Percentiles rank a stretch among this genome's conserved stretches.
These are phyloP conservation scores for Fusarium brevicatenulatum DNA, from an alignment of 2,329 filamentous ascomycete species.

Conservation along the genomic window DNA sequence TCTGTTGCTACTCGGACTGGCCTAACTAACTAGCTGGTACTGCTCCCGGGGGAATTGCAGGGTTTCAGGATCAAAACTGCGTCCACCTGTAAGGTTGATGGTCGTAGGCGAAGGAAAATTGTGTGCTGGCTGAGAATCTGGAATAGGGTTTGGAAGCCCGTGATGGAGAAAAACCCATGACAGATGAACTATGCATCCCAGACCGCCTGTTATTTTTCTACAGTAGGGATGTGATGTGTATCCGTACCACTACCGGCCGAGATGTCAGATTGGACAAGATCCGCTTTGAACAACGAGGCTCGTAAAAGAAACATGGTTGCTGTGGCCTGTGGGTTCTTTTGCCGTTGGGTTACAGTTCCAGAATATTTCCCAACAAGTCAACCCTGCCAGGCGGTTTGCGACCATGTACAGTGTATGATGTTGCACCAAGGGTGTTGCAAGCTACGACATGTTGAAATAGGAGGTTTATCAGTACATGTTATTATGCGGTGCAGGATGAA, in stretches of 20 bases:
- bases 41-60: slow-evolving; percentile 21
- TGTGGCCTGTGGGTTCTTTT: slow-evolving; percentile 17
- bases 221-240: not conserved
- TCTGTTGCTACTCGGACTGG: not conserved
- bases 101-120: slow-evolving; percentile 10
- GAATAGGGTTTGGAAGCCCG: slow-evolving; percentile 35
- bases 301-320: slow-evolving; percentile 12
- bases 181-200: slow-evolving; percentile 9
- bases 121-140: slow-evolving; percentile 21
- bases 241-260: slow-evolving; percentile 21
- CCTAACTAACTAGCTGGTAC: not conserved
- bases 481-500: slow-evolving; percentile 14
- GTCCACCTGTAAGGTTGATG: slow-evolving; percentile 28
- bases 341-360: slow-evolving; percentile 21
- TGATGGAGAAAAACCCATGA: slow-evolving; percentile 24
- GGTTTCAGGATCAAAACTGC: slow-evolving; percentile 27
- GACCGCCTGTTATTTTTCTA: slow-evolving; percentile 7
- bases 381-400: slow-evolving; percentile 5
- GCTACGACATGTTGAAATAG: slow-evolving; percentile 2
- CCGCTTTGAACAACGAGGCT: slow-evolving; percentile 26
- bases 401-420: not conserved
- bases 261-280: slow-evolving; percentile 31
- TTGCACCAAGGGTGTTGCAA: slow-evolving; percentile 4
- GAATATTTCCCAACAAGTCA: slow-evolving; percentile 31
- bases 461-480: slow-evolving; percentile 9